Base-by-base conservation (phyloP, 1,139 yeast genomes). In the Scheffersomyces insectosa region DNA sequence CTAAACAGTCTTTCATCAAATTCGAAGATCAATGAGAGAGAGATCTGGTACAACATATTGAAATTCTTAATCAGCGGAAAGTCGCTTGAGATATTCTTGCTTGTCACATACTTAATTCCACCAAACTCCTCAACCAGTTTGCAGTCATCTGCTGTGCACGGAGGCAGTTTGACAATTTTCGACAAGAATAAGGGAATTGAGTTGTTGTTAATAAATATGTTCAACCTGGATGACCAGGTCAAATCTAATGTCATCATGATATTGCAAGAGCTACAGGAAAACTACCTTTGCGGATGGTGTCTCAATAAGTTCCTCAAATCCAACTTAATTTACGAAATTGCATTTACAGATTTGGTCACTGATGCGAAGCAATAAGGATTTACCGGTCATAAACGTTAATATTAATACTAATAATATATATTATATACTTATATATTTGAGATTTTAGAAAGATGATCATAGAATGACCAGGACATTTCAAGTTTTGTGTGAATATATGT, bases 101-200 rank as follows among this genome's bases (percentile, higher is more conserved):
- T 74, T 33, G 53, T 67, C 28, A 73, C 79, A 1, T 74, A 73
- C 49, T 60, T 74, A 39, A 68, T 74, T 3, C 79, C 79, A 3
- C 78, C 79, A 4, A 67, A 57, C 42, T 68, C 70, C n/a, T 63
- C 75, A 33, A 65, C 77, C 3, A 68, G 73, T 43, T 57, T 70
- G 40, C 77, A 70, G 49, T 63, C 72, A 36, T 63, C 70, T 11
- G 62, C 74, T 5, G 54, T 60, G 10, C 75, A 70, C 48, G 75
- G 77, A 2, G 75, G 78, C 3, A 70, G 62, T 47, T 54, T 72
- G 42, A 71, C 78, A 3, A 70, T 71, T 2, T 73, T 73, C 42
- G 79, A 75, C 49, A 73, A 74, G 49, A 75, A 75, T 48, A 72
- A 70, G 50, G 79, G 79, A 1, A 68, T 75, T 28, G 80, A 75